Evolutionary conservation across 108 stramenopile genomes (phyloP), one percentile per base, ranked within the genome.

Genomic region (Discostella pseudostelligera): DNA sequence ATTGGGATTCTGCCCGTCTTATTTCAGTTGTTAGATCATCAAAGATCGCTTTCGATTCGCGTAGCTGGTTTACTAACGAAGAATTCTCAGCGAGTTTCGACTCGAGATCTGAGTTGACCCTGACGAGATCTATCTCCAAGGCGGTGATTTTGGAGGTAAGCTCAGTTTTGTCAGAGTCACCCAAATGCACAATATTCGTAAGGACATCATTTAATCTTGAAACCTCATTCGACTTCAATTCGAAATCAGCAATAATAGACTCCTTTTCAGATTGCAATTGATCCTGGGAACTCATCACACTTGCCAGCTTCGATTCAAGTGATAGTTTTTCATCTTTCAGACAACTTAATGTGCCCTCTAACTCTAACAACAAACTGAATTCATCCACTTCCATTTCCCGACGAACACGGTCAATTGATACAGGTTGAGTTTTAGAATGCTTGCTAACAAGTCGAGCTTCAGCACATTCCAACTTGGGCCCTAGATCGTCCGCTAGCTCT

Each of bases 401-500:
- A 9, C 56, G 45, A 43, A 56, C 62, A 58, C 70, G 57, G 14
- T 70, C 70, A 22, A 28, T 14, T 0, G 39, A 55, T 16, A 62
- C 37, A 37, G 20, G 19, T 14, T 59, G 29, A 10, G 62, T 55
- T 20, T 72, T 51, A 22, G 50, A 42, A 58, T 72, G 35, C 3
- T 40, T 35, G 29, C 62, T 39, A 45, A 51, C 60, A n/a, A 70
- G 59, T 21, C 54, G 28, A 9, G 13, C 25, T 20, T 70, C 70
- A 3, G 70, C 60, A 6, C 58, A 22, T 61, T 70, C 69, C 47
- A 70, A 51, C 29, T 70, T 70, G 26, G 39, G 10, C 10, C 39
- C 10, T 7, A 40, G 39, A 40, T 10, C 39, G 10, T 7, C 39
- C n/a, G n/a, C n/a, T n/a, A n/a, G n/a, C n/a, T n/a, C n/a, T n/a